phyloP scores from a whole-genome alignment of 441 rosid genomes.

The Flueggea neowawraea region DNA sequence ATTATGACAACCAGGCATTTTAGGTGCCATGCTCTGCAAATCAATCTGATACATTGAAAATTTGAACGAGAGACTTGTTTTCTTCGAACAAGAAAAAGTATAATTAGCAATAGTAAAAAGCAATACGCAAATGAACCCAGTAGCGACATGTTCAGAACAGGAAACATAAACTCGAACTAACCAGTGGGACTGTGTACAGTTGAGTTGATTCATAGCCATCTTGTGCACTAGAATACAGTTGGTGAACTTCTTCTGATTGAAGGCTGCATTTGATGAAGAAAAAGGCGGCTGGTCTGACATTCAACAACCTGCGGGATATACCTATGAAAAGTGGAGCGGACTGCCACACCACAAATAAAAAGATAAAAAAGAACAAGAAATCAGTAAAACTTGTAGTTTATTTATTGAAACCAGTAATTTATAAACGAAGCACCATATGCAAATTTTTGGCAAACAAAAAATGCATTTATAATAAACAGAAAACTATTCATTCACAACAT shows the following conservation, averaged over 20 bases:
- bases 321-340: slow-evolving; percentile 65
- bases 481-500: too few relatives aligned
- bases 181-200: slow-evolving; percentile 70
- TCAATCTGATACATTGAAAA: slow-evolving; percentile 43
- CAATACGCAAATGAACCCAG: not conserved
- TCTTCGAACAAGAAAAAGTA: not conserved
- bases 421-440: not conserved
- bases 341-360: slow-evolving; percentile 34
- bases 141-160: not conserved
- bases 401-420: not conserved
- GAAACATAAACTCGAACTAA: slow-evolving; percentile 23
- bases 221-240: slow-evolving; percentile 64
- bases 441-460: too few relatives aligned
- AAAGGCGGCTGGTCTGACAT: slow-evolving; percentile 84
- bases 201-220: slow-evolving; percentile 91
- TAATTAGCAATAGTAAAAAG: not conserved
- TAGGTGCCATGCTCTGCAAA: slow-evolving; percentile 55
- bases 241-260: slow-evolving; percentile 65
- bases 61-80: not conserved
- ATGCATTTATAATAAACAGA: too few relatives aligned
- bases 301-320: slow-evolving; percentile 64
- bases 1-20: slow-evolving; percentile 96
- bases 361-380: too few relatives aligned
- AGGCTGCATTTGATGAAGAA: slow-evolving; percentile 72
- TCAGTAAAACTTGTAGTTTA: not conserved